These are phyloP conservation scores for Teunomyces aglyptinius DNA, from an alignment of 805 yeast species.

Conservation along the genomic window DNA sequence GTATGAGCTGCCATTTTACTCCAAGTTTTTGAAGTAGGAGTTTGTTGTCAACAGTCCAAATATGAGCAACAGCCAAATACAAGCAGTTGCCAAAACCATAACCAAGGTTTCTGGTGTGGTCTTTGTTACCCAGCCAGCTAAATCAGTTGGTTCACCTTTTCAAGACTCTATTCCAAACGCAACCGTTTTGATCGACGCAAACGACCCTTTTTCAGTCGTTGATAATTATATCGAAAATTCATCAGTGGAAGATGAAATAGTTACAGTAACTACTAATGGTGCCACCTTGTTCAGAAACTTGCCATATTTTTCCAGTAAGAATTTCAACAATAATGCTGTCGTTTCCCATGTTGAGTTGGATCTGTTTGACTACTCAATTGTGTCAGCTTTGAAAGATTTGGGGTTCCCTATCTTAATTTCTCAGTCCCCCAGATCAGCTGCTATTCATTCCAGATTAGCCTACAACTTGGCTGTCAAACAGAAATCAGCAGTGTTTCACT, in stretches of 20 bases:
- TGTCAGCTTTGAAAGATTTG: conserved; percentile 72
- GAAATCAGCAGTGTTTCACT: conserved; percentile 66
- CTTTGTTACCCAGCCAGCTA: conserved; percentile 48
- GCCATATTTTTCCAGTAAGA: conserved; percentile 50
- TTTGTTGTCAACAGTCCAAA: not conserved
- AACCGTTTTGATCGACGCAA: conserved; percentile 36
- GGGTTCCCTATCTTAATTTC: conserved; percentile 67
- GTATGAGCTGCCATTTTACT: not conserved
- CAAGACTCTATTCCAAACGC: conserved; percentile 20
- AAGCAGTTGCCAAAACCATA: conserved; percentile 31
- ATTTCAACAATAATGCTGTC: conserved; percentile 39
- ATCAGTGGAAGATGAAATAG: conserved; percentile 17
- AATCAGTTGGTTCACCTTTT: conserved; percentile 37
- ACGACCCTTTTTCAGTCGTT: conserved; percentile 54
- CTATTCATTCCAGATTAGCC: conserved; percentile 55
- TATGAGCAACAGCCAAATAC: conserved; percentile 13
- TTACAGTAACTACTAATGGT: conserved; percentile 55
- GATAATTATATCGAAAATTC: conserved; percentile 26
- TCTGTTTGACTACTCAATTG: conserved; percentile 63
- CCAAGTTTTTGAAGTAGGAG: not conserved
- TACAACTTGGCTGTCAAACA: conserved; percentile 52
- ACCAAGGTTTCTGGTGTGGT: conserved; percentile 27
- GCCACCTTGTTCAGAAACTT: conserved; percentile 53
- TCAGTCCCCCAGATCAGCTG: conserved; percentile 52
- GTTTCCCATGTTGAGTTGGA: conserved; percentile 62